Base-by-base conservation (phyloP, 257 asterid genomes). In the Nyctanthes arbortristis region DNA sequence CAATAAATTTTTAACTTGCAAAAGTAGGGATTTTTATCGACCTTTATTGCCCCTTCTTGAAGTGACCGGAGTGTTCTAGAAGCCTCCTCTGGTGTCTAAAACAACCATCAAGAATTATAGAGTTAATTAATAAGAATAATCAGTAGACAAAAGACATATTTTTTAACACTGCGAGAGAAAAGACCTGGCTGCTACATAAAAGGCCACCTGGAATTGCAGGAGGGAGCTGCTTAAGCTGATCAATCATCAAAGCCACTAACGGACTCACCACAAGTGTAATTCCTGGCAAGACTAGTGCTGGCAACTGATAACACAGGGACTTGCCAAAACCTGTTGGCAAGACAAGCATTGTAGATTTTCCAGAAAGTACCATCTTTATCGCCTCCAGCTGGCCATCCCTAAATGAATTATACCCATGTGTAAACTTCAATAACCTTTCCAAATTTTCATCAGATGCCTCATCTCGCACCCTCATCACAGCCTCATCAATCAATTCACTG, bases 261-360 rank as follows among this genome's bases (percentile, higher is more conserved):
- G 99, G 99, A 77, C 99, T 91, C 47, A 91, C 89, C 40, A 93
- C 99, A 31, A 93, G 82, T 0, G 96, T 91, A 69, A 86, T 59
- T 68, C 99, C 99, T 24, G 85, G 88, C 35, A 93, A 75, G 63
- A 91, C 84, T 72, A 93, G 43, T 3, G 99, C 94, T 2, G 96
- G 92, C 70, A 93, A 78, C 77, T 93, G 99, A 79, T 91, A 91
- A 77, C 97, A 93, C 40, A 93, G 73, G 0, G 97, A 87, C 81
- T 93, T 93, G 11, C 97, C 99, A 10, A 96, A 90, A 6, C 99
- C 99, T 2, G 99, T 93, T 4, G 99, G 97, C 83, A 93, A 78
- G 39, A 93, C 93, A 82, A 93, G 74, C 96, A 89, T 93, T 4
- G 96, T 78, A 1, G 96, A 86, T 77, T 85, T 64, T 70, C 94